Percentiles rank a stretch among this genome's conserved stretches.
These are phyloP conservation scores for Myochromella boudieri DNA, from an alignment of 768 basidiomycete species.

Conservation along the genomic window DNA sequence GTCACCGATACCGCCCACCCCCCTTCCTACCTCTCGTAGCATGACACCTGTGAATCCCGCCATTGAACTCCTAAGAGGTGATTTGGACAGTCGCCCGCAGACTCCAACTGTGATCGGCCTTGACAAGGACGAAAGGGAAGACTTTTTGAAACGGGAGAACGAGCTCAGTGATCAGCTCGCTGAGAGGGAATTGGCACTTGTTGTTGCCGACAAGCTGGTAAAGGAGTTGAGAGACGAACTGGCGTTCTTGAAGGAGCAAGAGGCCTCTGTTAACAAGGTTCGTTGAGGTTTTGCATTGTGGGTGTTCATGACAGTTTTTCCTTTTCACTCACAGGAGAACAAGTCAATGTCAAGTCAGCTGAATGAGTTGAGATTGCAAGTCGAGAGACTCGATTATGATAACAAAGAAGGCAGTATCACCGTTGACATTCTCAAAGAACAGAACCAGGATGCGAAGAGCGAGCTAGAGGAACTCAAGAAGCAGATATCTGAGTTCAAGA, in stretches of 20 bases:
- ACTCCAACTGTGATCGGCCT: constrained; percentile 87
- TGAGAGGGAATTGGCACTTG: constrained; percentile 84
- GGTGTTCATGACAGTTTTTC: too few species aligned
- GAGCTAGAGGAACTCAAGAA: constrained; percentile 91
- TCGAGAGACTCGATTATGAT: constrained; percentile 92
- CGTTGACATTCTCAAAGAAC: constrained; percentile 93
- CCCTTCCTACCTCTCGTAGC: constrained; percentile 47
- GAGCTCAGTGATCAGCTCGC: constrained; percentile 92
- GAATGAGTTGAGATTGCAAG: constrained; percentile 87
- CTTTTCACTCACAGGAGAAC: constrained; percentile 64
- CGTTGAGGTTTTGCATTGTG: too few species aligned
- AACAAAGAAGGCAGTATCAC: constrained; percentile 93
- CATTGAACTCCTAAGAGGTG: constrained; percentile 68
- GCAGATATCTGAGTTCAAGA: constrained; percentile 75
- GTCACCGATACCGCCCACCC: constrained; percentile 60
- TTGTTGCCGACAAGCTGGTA: constrained; percentile 80
- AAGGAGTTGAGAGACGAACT: constrained; percentile 90
- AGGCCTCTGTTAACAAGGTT: constrained; percentile 75
- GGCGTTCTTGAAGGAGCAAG: constrained; percentile 88
- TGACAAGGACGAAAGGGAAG: constrained; percentile 96
- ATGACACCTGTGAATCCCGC: constrained; percentile 75
- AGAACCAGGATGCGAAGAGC: constrained; percentile 80
- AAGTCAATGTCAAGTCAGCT: constrained; percentile 91
- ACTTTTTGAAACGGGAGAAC: constrained; percentile 94
- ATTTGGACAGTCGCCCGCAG: constrained; percentile 82